Evolutionary conservation across 495 filamentous ascomycete genomes (phyloP).

Genomic region (Articulospora tetracladia): DNA sequence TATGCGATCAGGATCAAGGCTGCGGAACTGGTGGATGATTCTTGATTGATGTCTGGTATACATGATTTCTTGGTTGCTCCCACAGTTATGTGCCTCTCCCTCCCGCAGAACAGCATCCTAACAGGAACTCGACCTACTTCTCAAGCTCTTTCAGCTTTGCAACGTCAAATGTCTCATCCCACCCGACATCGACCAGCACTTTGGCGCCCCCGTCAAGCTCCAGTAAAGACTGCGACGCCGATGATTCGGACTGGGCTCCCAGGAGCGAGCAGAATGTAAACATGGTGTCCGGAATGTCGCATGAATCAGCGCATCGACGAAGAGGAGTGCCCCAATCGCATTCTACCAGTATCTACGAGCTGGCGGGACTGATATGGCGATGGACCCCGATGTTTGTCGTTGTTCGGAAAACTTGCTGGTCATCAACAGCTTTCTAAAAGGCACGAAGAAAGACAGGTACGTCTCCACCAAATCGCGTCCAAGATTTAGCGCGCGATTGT

Average conservation of each 20-base stretch:
- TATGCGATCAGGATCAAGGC: constrained; percentile 13
- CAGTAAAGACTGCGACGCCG: constrained; percentile 88
- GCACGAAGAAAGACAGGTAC: background rate
- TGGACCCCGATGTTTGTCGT: background rate
- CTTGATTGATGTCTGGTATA: constrained; percentile 26
- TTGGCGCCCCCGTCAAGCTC: constrained; percentile 97
- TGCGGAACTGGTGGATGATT: constrained; percentile 5
- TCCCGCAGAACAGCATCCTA: background rate
- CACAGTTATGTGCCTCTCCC: background rate
- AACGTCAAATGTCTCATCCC: constrained; percentile 86
- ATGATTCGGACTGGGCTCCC: constrained; percentile 81
- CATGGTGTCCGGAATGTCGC: constrained; percentile 49
- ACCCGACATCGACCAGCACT: constrained; percentile 89
- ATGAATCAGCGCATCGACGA: constrained; percentile 11
- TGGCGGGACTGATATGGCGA: background rate
- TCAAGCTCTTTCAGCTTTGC: constrained; percentile 80
- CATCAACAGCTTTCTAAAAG: no score
- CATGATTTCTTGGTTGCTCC: background rate
- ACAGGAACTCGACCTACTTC: constrained; percentile 54
- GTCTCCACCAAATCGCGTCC: constrained; percentile 4
- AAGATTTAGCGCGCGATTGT: constrained; percentile 5
- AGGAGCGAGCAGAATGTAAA: constrained; percentile 93
- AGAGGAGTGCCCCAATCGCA: background rate
- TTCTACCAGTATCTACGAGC: background rate
- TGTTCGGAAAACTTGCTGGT: background rate